Conservation (phyloP, 2,329 filamentous ascomycete genomes). For the Aquanectria penicillioides region DNA sequence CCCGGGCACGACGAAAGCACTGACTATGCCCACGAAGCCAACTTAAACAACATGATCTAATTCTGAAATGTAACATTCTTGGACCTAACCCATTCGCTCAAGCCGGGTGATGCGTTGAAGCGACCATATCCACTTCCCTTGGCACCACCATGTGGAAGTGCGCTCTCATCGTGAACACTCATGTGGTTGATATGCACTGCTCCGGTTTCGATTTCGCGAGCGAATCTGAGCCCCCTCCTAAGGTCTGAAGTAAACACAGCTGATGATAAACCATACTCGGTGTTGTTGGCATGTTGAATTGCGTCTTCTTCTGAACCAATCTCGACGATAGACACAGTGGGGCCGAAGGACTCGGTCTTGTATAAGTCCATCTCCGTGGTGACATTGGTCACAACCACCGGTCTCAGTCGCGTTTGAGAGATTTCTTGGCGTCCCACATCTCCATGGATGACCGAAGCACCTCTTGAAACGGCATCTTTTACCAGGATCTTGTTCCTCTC, state of each 20-base stretch:
- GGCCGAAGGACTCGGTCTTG: slow-evolving; percentile 80
- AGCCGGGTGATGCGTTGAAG: slow-evolving; percentile 63
- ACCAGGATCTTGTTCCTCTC: slow-evolving; percentile 74
- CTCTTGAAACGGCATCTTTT: slow-evolving; percentile 73
- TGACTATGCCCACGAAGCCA: not conserved
- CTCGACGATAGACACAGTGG: slow-evolving; percentile 73
- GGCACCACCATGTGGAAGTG: slow-evolving; percentile 72
- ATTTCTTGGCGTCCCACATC: slow-evolving; percentile 45
- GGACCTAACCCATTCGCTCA: slow-evolving; percentile 70
- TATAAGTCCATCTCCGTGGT: slow-evolving; percentile 76
- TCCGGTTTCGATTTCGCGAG: slow-evolving; percentile 72
- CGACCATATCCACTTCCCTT: slow-evolving; percentile 73
- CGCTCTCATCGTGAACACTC: slow-evolving; percentile 72
- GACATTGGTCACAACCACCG: slow-evolving; percentile 74
- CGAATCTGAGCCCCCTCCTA: slow-evolving; percentile 66
- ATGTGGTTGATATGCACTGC: slow-evolving; percentile 75
- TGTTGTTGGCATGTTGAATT: slow-evolving; percentile 79
- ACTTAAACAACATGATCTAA: slow-evolving; percentile 24
- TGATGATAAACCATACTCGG: slow-evolving; percentile 78
- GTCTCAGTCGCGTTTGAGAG: slow-evolving; percentile 61
- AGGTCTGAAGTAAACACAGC: slow-evolving; percentile 80
- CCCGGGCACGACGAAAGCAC: no score
- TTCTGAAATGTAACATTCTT: slow-evolving; percentile 71
- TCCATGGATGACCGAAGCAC: slow-evolving; percentile 63
- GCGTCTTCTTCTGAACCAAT: slow-evolving; percentile 78